A percentile compares a stretch with the other conserved stretches of the same genome.
Evolutionary conservation across 352 stramenopile genomes (phyloP).

Genomic region (Pythium oligandrum): DNA sequence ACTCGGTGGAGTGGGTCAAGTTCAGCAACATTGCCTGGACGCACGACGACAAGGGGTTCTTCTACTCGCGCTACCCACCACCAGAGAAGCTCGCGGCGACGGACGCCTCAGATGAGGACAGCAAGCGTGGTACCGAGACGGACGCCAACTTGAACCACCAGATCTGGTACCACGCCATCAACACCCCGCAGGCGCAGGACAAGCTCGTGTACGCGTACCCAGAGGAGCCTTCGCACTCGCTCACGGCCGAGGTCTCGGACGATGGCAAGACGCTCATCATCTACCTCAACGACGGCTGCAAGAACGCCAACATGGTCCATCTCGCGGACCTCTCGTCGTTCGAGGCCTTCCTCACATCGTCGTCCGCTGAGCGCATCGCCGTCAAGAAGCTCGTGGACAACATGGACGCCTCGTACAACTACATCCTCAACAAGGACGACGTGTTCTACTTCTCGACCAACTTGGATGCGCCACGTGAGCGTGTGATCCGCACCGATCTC

Average conservation of each 20-base stretch:
- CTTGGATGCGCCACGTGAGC: constrained; percentile 70
- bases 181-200: constrained; percentile 67
- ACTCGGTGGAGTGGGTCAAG: constrained; percentile 87
- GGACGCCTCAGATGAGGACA: constrained; percentile 31
- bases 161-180: constrained; percentile 74
- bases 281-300: constrained; percentile 80
- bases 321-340: constrained; percentile 54
- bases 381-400: constrained; percentile 83
- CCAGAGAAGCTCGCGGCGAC: constrained; percentile 54
- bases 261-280: constrained; percentile 76
- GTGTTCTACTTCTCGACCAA: constrained; percentile 89
- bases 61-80: constrained; percentile 78
- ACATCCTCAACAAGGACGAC: constrained; percentile 85
- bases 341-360: constrained; percentile 33
- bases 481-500: constrained; percentile 45
- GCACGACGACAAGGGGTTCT: constrained; percentile 81
- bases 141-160: constrained; percentile 76
- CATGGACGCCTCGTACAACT: constrained; percentile 82
- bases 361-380: constrained; percentile 25
- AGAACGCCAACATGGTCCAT: constrained; percentile 88
- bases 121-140: constrained; percentile 73
- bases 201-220: constrained; percentile 75
- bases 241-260: constrained; percentile 65
- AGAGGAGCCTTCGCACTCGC: constrained; percentile 65
- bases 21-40: constrained; percentile 81